These are phyloP conservation scores for Pinus taeda DNA, from an alignment of 75 land plant species.

Conservation along the genomic window DNA sequence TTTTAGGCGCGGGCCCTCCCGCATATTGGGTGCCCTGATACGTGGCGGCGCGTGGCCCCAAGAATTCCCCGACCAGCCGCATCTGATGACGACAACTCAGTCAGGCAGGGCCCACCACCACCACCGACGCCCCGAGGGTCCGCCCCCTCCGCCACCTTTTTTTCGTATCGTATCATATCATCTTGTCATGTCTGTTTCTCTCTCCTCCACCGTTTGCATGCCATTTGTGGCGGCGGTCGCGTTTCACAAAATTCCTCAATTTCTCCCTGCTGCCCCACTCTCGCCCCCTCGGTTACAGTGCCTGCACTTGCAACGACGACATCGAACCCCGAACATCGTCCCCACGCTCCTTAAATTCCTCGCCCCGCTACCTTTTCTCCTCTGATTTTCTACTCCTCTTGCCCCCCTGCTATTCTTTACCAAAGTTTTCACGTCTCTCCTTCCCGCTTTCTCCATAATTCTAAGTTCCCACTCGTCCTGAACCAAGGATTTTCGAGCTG, in stretches of 20 bases:
- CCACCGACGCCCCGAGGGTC: slow-evolving; percentile 1
- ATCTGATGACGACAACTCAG: slow-evolving; percentile 13
- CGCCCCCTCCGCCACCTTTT: slow-evolving; percentile 5
- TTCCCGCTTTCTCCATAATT: too few species aligned
- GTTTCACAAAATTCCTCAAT: slow-evolving; percentile 6
- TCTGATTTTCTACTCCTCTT: too few species aligned
- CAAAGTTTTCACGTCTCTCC: too few species aligned
- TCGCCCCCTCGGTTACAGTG: too few species aligned
- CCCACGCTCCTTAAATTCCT: too few species aligned
- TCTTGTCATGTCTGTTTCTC: not conserved
- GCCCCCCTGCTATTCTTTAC: too few species aligned
- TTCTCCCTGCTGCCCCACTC: too few species aligned
- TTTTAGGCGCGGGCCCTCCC: slow-evolving; percentile 1
- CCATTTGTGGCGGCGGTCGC: slow-evolving; percentile 10
- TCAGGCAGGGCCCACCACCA: slow-evolving; percentile 1
- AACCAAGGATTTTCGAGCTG: too few species aligned
- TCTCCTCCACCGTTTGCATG: not conserved
- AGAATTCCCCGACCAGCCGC: slow-evolving; percentile 11
- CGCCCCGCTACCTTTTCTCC: too few species aligned
- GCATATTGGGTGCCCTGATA: not conserved
- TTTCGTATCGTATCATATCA: not conserved
- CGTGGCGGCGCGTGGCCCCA: not conserved
- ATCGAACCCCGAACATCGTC: too few species aligned
- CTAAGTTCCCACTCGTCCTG: too few species aligned
- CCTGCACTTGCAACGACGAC: too few species aligned